A percentile compares a stretch with the other conserved stretches of the same genome.
Evolutionary conservation across 192 early-diverging fungal species (phyloP).

Genomic region (Backusella tarrabulga): DNA sequence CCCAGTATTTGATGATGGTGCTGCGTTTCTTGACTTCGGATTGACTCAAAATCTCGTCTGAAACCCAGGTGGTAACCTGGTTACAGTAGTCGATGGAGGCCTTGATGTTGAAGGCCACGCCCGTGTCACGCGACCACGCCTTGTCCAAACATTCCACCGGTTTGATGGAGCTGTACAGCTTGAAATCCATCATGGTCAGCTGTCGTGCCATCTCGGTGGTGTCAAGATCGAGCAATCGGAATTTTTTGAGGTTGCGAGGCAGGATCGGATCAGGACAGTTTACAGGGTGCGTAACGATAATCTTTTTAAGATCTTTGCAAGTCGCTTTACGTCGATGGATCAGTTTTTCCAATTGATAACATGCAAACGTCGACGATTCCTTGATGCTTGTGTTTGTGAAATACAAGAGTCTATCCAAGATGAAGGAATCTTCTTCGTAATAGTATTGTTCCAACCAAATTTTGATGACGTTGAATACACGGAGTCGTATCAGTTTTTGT

Average conservation of each 20-base stretch:
- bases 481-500: slow-evolving; percentile 82
- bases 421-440: slow-evolving; percentile 67
- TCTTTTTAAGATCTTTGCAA: slow-evolving; percentile 53
- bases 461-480: slow-evolving; percentile 91
- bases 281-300: slow-evolving; percentile 61
- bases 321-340: slow-evolving; percentile 68
- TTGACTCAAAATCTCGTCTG: slow-evolving; percentile 79
- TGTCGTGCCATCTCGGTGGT: slow-evolving; percentile 93
- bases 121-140: slow-evolving; percentile 75
- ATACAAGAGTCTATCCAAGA: slow-evolving; percentile 65
- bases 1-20: slow-evolving; percentile 78
- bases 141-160: slow-evolving; percentile 90
- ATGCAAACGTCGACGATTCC: slow-evolving; percentile 62
- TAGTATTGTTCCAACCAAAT: slow-evolving; percentile 93
- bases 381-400: slow-evolving; percentile 75
- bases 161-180: slow-evolving; percentile 77
- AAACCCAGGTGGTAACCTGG: slow-evolving; percentile 87
- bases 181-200: slow-evolving; percentile 89
- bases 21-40: slow-evolving; percentile 79
- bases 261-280: slow-evolving; percentile 80
- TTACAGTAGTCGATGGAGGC: slow-evolving; percentile 85
- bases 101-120: slow-evolving; percentile 81
- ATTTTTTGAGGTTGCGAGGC: slow-evolving; percentile 73
- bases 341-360: slow-evolving; percentile 68
- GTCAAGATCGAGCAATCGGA: slow-evolving; percentile 87